Conservation (phyloP, 306 rosid species). For the Acacia melanoxylon region DNA sequence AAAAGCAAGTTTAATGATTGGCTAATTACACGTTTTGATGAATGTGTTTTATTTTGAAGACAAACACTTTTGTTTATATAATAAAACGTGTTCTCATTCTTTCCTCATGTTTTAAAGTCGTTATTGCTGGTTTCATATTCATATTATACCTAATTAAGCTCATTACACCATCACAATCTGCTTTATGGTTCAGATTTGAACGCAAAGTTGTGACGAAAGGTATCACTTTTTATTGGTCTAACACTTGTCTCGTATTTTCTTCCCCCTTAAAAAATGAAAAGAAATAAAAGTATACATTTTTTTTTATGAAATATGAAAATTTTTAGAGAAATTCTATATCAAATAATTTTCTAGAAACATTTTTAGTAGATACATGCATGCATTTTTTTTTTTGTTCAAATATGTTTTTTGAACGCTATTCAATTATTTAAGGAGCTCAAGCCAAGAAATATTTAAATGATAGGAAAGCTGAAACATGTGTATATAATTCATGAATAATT, state of each 20-base stretch:
- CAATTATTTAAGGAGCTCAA: neutral
- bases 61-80: neutral
- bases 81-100: neutral
- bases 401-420: neutral
- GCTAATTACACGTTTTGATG: neutral
- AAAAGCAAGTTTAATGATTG: neutral
- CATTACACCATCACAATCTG: neutral
- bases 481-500: neutral
- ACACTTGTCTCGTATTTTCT: neutral
- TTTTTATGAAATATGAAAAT: neutral
- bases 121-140: conserved; percentile 3
- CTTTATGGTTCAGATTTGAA: neutral
- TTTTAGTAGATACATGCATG: neutral
- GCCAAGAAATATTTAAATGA: neutral
- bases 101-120: neutral
- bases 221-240: neutral
- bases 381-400: neutral
- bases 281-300: neutral
- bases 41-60: neutral
- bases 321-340: neutral
- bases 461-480: too few species aligned
- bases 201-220: neutral
- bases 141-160: neutral
- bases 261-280: neutral
- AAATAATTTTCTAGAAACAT: neutral